Evolutionary conservation across 192 early-diverging fungal species (phyloP), one percentile per base, ranked within the genome.

Genomic region (Backusella macrospora): DNA sequence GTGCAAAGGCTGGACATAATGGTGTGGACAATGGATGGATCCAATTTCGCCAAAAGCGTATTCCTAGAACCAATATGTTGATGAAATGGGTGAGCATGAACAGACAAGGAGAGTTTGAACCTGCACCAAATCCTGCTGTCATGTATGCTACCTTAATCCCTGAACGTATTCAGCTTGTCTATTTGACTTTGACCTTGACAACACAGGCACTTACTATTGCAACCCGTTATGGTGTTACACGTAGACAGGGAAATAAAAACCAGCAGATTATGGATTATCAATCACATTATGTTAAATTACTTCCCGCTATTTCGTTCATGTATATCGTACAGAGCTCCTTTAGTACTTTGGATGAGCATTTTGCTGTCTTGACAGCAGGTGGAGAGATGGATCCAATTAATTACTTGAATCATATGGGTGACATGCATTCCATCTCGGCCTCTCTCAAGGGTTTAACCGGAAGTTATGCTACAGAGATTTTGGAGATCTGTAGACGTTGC

Each of bases 21-120:
- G 90, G 90, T 65, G 75, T 91, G 7, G 90, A 91, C 59, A 91
- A 90, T 65, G 90, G 90, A 8, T 91, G 88, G 88, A 91, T 91
- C 21, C 88, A 91, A 75, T 86, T 90, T 73, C 79, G 76, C 5
- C 49, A 69, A 14, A 81, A 83, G 26, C 82, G 88, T 52, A 83
- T 90, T 34, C 88, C 90, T 38, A 80, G 90, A 26, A 77, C 71
- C 34, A 81, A 86, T 59, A 86, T 91, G 87, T 72, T 90, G 59
- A 78, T 82, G 73, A 86, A 81, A 63, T 89, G 89, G 90, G 83
- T 86, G 5, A 71, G 52, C 4, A 78, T 91, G 59, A 76, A 74
- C 65, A 62, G 76, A n/a, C 84, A 87, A n/a, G 90, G 88, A 16
- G 78, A 81, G 26, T 90, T 84, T 45, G 73, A 66, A 0, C 84